Evolutionary conservation across 176 grass and related monocot genomes (phyloP).

Genomic region (Oryza meridionalis): DNA sequence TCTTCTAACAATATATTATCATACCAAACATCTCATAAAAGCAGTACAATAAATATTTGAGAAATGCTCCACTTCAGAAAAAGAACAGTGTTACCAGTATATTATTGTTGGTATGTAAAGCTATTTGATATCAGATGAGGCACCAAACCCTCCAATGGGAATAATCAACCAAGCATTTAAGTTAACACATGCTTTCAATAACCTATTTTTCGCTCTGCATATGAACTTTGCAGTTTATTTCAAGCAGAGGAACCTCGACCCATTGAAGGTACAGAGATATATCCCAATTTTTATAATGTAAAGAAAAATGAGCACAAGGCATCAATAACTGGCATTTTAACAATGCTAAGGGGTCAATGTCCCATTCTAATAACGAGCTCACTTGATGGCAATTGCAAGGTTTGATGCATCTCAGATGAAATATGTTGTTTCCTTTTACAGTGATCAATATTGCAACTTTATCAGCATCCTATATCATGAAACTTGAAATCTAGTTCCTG

Average conservation of each 20-base stretch:
- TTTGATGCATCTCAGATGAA: not conserved
- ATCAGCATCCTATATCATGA: not conserved
- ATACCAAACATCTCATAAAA: too few species aligned
- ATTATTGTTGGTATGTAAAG: too few species aligned
- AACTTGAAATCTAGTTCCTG: too few species aligned
- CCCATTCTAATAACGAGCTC: slow-evolving; percentile 43
- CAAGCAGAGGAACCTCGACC: not conserved
- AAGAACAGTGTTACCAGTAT: too few species aligned
- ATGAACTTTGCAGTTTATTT: slow-evolving; percentile 26
- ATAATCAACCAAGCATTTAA: not conserved
- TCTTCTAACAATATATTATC: too few species aligned
- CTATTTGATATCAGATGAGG: too few species aligned
- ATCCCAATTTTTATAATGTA: slow-evolving; percentile 5
- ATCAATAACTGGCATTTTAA: slow-evolving; percentile 32
- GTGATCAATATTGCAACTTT: not conserved
- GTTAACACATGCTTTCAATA: not conserved
- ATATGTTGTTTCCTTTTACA: not conserved
- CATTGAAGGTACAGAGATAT: slow-evolving; percentile 9
- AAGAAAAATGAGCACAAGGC: slow-evolving; percentile 28
- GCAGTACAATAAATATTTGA: too few species aligned
- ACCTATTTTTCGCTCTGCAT: not conserved
- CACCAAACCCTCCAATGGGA: not conserved
- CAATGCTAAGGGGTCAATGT: slow-evolving; percentile 7
- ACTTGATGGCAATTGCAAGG: slow-evolving; percentile 52
- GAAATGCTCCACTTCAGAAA: too few species aligned